Evolutionary conservation across 2,329 filamentous ascomycete genomes (phyloP).

Genomic region (Leptosphaerulina australis): DNA sequence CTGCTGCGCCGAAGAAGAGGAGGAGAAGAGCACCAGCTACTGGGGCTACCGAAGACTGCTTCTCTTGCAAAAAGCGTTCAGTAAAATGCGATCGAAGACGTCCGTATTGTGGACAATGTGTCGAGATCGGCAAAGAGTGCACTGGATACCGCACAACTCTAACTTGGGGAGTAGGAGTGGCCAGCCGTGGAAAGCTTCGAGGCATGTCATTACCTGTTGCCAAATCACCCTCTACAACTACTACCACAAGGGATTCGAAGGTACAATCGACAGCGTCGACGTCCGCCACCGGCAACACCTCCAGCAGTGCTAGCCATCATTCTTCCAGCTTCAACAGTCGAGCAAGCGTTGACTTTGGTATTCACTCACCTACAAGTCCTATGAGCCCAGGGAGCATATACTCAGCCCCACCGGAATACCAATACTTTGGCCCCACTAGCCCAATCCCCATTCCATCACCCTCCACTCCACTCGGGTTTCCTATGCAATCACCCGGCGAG

Average conservation of each 20-base stretch:
- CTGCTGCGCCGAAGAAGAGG: constrained; percentile 63
- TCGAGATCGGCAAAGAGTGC: constrained; percentile 90
- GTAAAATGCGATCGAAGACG: constrained; percentile 87
- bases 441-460: constrained; percentile 50
- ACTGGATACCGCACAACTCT: constrained; percentile 95
- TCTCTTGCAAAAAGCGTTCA: constrained; percentile 83
- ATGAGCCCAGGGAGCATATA: constrained; percentile 43
- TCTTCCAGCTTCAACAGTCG: constrained; percentile 36
- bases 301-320: constrained; percentile 32
- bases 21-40: constrained; percentile 86
- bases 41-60: constrained; percentile 93
- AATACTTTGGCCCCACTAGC: constrained; percentile 46
- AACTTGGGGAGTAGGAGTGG: constrained; percentile 95
- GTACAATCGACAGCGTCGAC: constrained; percentile 34
- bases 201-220: constrained; percentile 77
- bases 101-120: constrained; percentile 93
- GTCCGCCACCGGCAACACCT: constrained; percentile 23
- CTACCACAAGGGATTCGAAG: constrained; percentile 38
- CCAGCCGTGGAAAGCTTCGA: constrained; percentile 91
- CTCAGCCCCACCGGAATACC: constrained; percentile 46
- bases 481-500: constrained; percentile 45
- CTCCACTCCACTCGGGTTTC: constrained; percentile 46
- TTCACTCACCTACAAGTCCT: constrained; percentile 44
- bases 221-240: constrained; percentile 47
- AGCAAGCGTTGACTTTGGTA: constrained; percentile 44